A percentile compares a stretch with the other conserved stretches of the same genome.
Evolutionary conservation across 257 asterid genomes (phyloP).

Genomic region (Anisodus acutangulus): DNA sequence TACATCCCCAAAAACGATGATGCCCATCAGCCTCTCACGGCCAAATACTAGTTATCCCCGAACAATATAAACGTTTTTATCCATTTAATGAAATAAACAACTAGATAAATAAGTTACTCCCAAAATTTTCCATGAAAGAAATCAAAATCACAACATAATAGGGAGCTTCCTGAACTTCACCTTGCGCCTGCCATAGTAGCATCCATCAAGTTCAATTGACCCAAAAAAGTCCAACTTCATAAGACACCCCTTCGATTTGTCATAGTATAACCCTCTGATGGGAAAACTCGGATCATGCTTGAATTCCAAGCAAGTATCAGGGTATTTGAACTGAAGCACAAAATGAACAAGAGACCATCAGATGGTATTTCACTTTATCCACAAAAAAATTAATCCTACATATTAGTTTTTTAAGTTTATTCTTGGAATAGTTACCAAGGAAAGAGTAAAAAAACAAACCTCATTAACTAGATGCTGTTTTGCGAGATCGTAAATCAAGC

Average conservation of each 20-base stretch:
- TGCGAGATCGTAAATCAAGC: slow-evolving; percentile 87
- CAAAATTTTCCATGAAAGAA: neutral
- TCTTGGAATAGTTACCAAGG: neutral
- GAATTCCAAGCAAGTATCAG: slow-evolving; percentile 77
- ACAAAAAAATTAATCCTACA: neutral
- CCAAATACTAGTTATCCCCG: neutral
- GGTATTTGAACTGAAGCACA: slow-evolving; percentile 78
- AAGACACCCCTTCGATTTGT: slow-evolving; percentile 90
- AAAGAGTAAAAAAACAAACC: slow-evolving; percentile 59
- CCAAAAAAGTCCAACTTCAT: slow-evolving; percentile 97
- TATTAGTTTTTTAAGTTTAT: neutral
- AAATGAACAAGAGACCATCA: slow-evolving; percentile 18
- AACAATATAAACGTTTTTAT: neutral
- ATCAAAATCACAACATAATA: neutral
- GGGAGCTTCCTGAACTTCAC: slow-evolving; percentile 43
- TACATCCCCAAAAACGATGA: neutral
- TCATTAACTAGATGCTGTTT: slow-evolving; percentile 87
- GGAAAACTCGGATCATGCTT: slow-evolving; percentile 89
- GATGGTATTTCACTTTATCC: neutral
- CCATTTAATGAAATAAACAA: slow-evolving; percentile 9
- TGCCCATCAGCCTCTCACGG: neutral
- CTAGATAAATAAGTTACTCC: neutral
- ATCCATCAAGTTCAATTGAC: slow-evolving; percentile 93
- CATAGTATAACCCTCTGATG: slow-evolving; percentile 90
- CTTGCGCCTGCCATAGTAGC: slow-evolving; percentile 96